Conservation (phyloP, 768 basidiomycete genomes). For the Mycena epipterygia region DNA sequence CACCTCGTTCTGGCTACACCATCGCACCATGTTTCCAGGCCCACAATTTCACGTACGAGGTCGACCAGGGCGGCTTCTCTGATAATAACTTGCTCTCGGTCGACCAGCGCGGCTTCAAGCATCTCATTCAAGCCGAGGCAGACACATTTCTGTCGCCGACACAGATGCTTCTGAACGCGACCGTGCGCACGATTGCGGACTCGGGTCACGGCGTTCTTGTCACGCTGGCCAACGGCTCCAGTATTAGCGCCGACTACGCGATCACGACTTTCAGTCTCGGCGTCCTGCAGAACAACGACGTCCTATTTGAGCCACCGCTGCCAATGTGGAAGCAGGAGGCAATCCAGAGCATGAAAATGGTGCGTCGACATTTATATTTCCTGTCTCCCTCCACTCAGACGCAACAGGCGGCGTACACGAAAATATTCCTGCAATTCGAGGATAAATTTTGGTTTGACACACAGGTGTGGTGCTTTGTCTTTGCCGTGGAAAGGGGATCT, state of each 20-base stretch:
- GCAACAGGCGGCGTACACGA: constrained; percentile 69
- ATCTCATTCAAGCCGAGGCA: constrained; percentile 71
- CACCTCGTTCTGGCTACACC: neutral
- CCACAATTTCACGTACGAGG: constrained; percentile 72
- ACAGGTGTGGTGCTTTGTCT: constrained; percentile 42
- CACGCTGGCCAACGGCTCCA: constrained; percentile 57
- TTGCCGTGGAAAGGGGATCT: neutral
- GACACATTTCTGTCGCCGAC: constrained; percentile 61
- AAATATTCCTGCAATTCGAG: constrained; percentile 76
- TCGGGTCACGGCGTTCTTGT: constrained; percentile 61
- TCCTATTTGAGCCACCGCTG: constrained; percentile 70
- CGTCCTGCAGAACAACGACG: constrained; percentile 75
- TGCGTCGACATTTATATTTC: neutral
- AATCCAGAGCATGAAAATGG: constrained; percentile 69
- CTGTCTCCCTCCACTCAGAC: neutral
- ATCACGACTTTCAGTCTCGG: constrained; percentile 80
- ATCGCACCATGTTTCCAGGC: constrained; percentile 52
- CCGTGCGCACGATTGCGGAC: constrained; percentile 63
- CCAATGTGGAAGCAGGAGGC: constrained; percentile 77
- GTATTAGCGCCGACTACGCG: constrained; percentile 67
- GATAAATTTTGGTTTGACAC: constrained; percentile 69
- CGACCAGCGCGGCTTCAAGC: constrained; percentile 75
- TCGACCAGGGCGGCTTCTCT: constrained; percentile 70
- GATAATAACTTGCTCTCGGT: constrained; percentile 65
- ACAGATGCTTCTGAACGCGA: constrained; percentile 65